Conservation (phyloP, 306 rosid genomes). For the Acmispon strigosus region DNA sequence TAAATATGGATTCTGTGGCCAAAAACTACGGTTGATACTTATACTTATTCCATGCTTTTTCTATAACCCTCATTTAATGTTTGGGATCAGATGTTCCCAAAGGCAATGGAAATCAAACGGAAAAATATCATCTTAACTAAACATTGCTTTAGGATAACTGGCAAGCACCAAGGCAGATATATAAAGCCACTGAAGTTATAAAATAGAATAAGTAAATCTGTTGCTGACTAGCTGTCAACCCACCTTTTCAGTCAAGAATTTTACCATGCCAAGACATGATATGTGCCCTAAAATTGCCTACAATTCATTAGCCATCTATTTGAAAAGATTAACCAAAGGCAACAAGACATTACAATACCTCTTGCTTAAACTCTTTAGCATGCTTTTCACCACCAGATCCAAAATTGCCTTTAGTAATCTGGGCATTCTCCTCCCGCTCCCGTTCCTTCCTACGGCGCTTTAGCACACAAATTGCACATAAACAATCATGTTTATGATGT, state of each 20-base stretch:
- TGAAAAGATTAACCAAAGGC: neutral
- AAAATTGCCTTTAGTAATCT: conserved; percentile 44
- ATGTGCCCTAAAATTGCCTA: neutral
- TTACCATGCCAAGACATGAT: neutral
- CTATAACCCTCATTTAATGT: neutral
- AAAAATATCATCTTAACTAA: neutral
- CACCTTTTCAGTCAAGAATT: neutral
- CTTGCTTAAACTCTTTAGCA: conserved; percentile 50
- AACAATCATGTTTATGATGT: conserved; percentile 86
- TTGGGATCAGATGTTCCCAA: conserved; percentile 1
- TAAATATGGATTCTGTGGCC: neutral
- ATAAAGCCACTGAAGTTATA: neutral
- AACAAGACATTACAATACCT: conserved; percentile 40
- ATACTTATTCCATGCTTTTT: neutral
- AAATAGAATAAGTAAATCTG: neutral
- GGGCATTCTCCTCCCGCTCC: conserved; percentile 87
- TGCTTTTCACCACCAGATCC: conserved; percentile 45
- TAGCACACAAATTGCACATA: conserved; percentile 92
- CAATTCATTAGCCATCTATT: neutral
- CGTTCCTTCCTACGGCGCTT: conserved; percentile 92
- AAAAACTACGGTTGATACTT: neutral
- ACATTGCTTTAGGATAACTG: neutral
- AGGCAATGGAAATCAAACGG: neutral
- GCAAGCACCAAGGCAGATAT: neutral
- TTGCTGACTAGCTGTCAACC: neutral